phyloP scores from a whole-genome alignment of 768 basidiomycete species.

The Serendipita sp. region DNA sequence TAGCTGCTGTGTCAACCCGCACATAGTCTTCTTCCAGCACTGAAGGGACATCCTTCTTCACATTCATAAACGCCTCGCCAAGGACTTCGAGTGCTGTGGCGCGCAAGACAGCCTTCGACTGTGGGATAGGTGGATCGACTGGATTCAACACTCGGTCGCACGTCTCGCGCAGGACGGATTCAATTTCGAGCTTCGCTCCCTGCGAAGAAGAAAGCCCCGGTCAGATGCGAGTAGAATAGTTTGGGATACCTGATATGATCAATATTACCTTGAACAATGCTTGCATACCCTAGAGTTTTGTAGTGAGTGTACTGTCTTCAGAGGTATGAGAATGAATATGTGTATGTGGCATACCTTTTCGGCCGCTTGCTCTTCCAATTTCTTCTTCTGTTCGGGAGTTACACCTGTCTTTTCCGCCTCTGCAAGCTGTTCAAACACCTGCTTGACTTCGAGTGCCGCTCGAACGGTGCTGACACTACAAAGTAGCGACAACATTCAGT shows the following conservation, averaged over 20 bases:
- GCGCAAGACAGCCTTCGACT: conserved; percentile 47
- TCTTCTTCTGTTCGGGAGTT: conserved; percentile 58
- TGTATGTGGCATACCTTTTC: conserved; percentile 38
- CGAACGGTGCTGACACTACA: conserved; percentile 66
- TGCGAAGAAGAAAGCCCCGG: conserved; percentile 16
- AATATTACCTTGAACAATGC: conserved; percentile 66
- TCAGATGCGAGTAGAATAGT: not conserved
- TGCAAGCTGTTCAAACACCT: conserved; percentile 81
- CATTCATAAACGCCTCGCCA: conserved; percentile 59
- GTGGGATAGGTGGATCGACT: conserved; percentile 21
- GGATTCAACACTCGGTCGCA: conserved; percentile 64
- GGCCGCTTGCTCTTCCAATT: conserved; percentile 80
- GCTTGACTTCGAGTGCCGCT: conserved; percentile 75
- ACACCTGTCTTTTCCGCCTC: conserved; percentile 78
- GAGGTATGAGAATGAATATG: not conserved
- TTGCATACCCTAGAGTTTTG: conserved; percentile 38
- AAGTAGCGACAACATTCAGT: not conserved
- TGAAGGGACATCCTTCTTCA: conserved; percentile 43
- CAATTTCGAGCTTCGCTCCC: conserved; percentile 85
- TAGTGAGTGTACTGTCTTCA: not conserved
- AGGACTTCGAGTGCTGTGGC: conserved; percentile 73
- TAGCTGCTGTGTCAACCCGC: conserved; percentile 43
- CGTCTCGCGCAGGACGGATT: conserved; percentile 74
- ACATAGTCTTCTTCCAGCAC: conserved; percentile 59
- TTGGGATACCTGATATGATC: not conserved